phyloP scores from a whole-genome alignment of 495 filamentous ascomycete species.

The Neurospora sp. region DNA sequence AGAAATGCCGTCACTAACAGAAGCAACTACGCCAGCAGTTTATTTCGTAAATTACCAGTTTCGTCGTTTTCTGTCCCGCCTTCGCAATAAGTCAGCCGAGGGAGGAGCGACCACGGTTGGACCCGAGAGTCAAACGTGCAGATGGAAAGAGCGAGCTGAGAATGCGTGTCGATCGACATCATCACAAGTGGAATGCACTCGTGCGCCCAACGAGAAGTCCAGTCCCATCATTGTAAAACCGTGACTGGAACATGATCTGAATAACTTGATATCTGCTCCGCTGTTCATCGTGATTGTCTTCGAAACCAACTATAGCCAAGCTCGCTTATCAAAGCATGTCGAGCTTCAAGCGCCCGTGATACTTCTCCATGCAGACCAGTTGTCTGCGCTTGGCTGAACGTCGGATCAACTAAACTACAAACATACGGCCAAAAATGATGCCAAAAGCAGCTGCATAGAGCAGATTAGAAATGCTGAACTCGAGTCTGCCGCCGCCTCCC shows the following conservation, averaged over 20 bases:
- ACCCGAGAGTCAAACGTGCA: neutral
- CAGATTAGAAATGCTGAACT: neutral
- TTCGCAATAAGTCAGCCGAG: neutral
- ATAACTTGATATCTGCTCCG: neutral
- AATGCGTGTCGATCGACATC: neutral
- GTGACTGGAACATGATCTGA: neutral
- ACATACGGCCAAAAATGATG: neutral
- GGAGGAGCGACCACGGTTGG: neutral
- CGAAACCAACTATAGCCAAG: neutral
- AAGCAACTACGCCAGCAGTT: neutral
- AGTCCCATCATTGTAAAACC: neutral
- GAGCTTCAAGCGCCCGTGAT: neutral
- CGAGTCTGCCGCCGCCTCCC: neutral
- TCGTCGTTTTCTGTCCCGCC: too few species aligned
- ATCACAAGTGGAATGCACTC: too few species aligned
- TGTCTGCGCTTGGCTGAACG: neutral
- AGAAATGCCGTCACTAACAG: neutral
- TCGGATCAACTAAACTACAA: neutral
- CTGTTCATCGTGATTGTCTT: neutral
- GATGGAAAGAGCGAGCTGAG: neutral
- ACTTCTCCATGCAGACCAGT: neutral
- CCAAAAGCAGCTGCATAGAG: neutral
- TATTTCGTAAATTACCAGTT: too few species aligned
- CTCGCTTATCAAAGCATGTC: neutral
- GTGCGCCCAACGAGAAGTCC: neutral